Evolutionary conservation across 129 eudicot species (phyloP).

Genomic region (Artemisia annua): DNA sequence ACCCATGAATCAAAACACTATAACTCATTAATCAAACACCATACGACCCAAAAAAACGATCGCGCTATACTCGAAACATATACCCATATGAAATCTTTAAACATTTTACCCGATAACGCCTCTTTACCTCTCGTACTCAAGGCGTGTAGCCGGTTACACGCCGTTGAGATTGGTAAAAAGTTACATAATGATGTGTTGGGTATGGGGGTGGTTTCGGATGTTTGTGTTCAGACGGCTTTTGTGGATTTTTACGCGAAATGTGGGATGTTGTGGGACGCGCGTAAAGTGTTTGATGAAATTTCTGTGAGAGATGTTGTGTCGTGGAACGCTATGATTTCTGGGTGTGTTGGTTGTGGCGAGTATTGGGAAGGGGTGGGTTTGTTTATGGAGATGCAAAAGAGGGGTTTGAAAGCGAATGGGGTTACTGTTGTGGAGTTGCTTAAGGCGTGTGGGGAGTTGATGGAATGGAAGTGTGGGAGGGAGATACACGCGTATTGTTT

Average conservation of each 20-base stretch:
- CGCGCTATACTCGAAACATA: conserved; percentile 46
- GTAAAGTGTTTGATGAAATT: conserved; percentile 56
- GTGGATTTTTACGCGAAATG: conserved; percentile 50
- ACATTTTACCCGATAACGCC: conserved; percentile 42
- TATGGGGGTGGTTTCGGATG: conserved; percentile 37
- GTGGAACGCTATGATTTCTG: conserved; percentile 67
- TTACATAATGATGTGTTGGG: conserved; percentile 30
- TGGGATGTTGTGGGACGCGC: conserved; percentile 45
- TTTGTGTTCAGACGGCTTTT: conserved; percentile 46
- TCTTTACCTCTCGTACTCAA: conserved; percentile 60
- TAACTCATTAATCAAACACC: conserved; percentile 50
- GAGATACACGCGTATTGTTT: conserved; percentile 62
- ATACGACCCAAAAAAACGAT: conserved; percentile 50
- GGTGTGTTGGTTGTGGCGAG: conserved; percentile 48
- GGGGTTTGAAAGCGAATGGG: conserved; percentile 39
- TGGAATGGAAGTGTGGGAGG: conserved; percentile 44
- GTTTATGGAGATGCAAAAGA: conserved; percentile 41
- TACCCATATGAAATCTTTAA: conserved; percentile 51
- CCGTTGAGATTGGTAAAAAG: conserved; percentile 48
- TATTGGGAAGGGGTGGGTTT: conserved; percentile 36
- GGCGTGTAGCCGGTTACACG: conserved; percentile 49
- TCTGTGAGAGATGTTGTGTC: conserved; percentile 54
- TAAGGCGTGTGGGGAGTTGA: conserved; percentile 45
- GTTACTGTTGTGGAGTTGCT: conserved; percentile 55
- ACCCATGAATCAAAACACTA: conserved; percentile 36